phyloP scores from a whole-genome alignment of 2,329 filamentous ascomycete species.

The Fusarium sarcochroum region DNA sequence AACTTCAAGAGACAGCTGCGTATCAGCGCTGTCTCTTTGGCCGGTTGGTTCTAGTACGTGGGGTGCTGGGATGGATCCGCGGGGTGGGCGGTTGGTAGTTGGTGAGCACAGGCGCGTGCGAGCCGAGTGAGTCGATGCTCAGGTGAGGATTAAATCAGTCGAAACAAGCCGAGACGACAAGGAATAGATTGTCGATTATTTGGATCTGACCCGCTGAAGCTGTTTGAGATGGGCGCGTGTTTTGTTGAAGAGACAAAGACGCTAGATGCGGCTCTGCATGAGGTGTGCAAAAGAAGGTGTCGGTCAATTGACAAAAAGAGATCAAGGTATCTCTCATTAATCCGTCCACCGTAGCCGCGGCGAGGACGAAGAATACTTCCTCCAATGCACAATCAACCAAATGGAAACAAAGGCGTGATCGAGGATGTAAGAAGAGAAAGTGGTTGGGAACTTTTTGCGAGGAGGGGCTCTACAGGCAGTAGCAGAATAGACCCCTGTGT shows the following conservation, averaged over 20 bases:
- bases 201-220: slow-evolving; percentile 7
- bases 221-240: slow-evolving; percentile 2
- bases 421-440: slow-evolving; percentile 37
- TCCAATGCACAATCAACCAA: slow-evolving; percentile 29
- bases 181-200: slow-evolving; percentile 16
- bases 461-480: slow-evolving; percentile 39
- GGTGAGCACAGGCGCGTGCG: slow-evolving; percentile 32
- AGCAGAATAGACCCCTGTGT: slow-evolving; percentile 32
- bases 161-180: slow-evolving; percentile 33
- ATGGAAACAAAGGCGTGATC: slow-evolving; percentile 29
- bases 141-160: slow-evolving; percentile 41
- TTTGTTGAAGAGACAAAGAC: slow-evolving; percentile 3
- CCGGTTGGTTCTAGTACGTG: slow-evolving; percentile 35
- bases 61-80: slow-evolving; percentile 43
- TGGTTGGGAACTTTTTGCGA: slow-evolving; percentile 39
- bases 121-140: slow-evolving; percentile 47
- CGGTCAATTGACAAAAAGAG: slow-evolving; percentile 34
- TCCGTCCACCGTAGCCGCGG: slow-evolving; percentile 36
- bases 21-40: slow-evolving; percentile 40
- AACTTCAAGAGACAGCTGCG: slow-evolving; percentile 27
- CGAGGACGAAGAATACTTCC: slow-evolving; percentile 33
- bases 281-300: slow-evolving; percentile 1
- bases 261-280: slow-evolving; percentile 32
- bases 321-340: slow-evolving; percentile 29
- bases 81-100: slow-evolving; percentile 36